phyloP scores from a whole-genome alignment of 306 rosid genomes.

The Cajanus cajan region DNA sequence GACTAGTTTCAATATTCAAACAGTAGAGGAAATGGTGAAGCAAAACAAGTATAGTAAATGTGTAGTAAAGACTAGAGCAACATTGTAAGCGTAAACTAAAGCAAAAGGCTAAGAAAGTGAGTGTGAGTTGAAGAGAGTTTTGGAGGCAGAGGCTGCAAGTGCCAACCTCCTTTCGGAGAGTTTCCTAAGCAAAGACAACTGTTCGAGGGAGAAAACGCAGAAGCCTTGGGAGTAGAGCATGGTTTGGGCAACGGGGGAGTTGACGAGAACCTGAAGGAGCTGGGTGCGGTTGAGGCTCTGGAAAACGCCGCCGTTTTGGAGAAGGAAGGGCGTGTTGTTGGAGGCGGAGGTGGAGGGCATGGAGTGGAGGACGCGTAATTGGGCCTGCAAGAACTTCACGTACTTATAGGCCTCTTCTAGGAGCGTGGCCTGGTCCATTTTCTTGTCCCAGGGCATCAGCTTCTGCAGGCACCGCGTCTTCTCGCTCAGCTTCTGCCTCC shows the following conservation, averaged over 20 bases:
- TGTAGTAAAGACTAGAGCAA: no score
- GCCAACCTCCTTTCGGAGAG: slow-evolving; percentile 22
- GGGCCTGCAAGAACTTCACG: slow-evolving; percentile 77
- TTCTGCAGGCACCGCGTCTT: slow-evolving; percentile 77
- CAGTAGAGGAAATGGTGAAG: no score
- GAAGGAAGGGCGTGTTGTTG: no score
- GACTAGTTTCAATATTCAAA: no score
- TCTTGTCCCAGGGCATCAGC: slow-evolving; percentile 82
- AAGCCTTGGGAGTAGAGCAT: slow-evolving; percentile 53
- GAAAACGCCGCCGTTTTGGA: neutral
- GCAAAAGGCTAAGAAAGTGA: no score
- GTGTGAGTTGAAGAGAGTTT: no score
- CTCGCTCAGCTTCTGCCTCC: slow-evolving; percentile 77
- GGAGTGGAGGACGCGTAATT: slow-evolving; percentile 48
- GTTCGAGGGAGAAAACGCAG: slow-evolving; percentile 72
- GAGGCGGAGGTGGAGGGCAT: slow-evolving; percentile 53
- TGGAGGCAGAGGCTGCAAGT: no score
- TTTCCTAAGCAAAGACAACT: slow-evolving; percentile 44
- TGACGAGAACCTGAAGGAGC: slow-evolving; percentile 64
- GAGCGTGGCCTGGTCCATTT: slow-evolving; percentile 82
- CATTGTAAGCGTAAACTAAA: no score
- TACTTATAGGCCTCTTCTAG: slow-evolving; percentile 65
- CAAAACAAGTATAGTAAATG: no score
- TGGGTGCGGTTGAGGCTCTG: slow-evolving; percentile 62
- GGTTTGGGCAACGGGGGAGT: slow-evolving; percentile 79